A percentile compares a stretch with the other conserved stretches of the same genome.
These are phyloP conservation scores for Mucor indicus DNA, from an alignment of 371 early-diverging fungal genomes.

Conservation along the genomic window DNA sequence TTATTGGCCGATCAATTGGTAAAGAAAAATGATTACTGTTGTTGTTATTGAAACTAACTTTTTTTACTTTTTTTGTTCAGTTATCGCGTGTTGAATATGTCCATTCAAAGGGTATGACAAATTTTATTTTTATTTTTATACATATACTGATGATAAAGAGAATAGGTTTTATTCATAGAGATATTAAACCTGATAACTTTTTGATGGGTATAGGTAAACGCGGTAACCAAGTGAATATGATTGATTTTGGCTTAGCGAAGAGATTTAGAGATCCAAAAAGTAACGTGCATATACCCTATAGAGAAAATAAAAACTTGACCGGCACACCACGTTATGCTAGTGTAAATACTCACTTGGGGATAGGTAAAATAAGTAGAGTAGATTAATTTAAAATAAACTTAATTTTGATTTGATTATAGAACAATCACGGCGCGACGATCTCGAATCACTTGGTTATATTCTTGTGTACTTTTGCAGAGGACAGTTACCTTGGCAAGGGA, in stretches of 20 bases:
- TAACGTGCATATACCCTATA: slow-evolving; percentile 95
- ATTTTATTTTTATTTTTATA: too few species aligned
- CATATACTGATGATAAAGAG: too few species aligned
- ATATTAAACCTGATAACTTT: slow-evolving; percentile 98
- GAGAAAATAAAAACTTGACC: slow-evolving; percentile 98
- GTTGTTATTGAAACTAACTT: too few species aligned
- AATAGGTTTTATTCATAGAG: slow-evolving; percentile 78
- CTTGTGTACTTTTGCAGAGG: slow-evolving; percentile 99
- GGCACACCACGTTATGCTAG: slow-evolving; percentile 99
- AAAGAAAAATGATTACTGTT: slow-evolving; percentile 6
- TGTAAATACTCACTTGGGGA: slow-evolving; percentile 97
- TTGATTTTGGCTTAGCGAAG: slow-evolving; percentile 99
- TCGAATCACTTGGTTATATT: slow-evolving; percentile 99
- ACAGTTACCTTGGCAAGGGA: slow-evolving; percentile 99
- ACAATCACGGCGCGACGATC: slow-evolving; percentile 99
- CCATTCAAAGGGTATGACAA: slow-evolving; percentile 91
- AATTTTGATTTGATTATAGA: slow-evolving; percentile 51
- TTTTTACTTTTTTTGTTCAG: slow-evolving; percentile 57
- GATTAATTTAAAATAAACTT: neutral
- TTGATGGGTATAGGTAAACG: slow-evolving; percentile 95
- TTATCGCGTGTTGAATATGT: slow-evolving; percentile 95
- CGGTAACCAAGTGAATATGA: slow-evolving; percentile 96
- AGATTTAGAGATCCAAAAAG: slow-evolving; percentile 94
- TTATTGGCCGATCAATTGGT: slow-evolving; percentile 98
- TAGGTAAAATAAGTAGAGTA: slow-evolving; percentile 49